Evolutionary conservation across 495 filamentous ascomycete genomes (phyloP).

Genomic region (Lepraria neglecta): DNA sequence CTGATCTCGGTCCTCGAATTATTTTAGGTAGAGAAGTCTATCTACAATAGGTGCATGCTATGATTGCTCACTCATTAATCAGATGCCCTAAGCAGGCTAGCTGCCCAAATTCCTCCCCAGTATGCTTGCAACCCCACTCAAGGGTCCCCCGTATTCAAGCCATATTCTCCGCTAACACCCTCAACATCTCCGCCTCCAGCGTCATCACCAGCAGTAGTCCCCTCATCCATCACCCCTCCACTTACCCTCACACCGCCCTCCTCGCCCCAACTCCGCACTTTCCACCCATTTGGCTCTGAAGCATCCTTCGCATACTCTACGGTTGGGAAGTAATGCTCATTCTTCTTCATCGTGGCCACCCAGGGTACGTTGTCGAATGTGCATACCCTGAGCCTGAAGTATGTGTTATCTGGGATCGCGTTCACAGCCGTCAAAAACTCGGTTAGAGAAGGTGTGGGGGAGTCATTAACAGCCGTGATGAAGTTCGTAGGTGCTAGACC

Average conservation of each 20-base stretch:
- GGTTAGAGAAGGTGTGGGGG: slow-evolving; percentile 71
- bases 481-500: slow-evolving; percentile 94
- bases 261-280: slow-evolving; percentile 25
- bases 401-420: slow-evolving; percentile 91
- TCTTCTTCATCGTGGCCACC: slow-evolving; percentile 99
- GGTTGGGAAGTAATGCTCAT: slow-evolving; percentile 96
- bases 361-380: slow-evolving; percentile 98
- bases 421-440: slow-evolving; percentile 70
- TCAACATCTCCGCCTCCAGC: slow-evolving; percentile 18
- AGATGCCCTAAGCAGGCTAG: too few species aligned
- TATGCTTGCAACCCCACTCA: too few species aligned
- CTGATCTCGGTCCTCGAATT: too few species aligned
- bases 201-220: slow-evolving; percentile 18
- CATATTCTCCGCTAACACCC: not conserved
- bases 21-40: too few species aligned
- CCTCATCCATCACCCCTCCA: slow-evolving; percentile 26
- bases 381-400: slow-evolving; percentile 88
- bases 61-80: too few species aligned
- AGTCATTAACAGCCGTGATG: slow-evolving; percentile 88
- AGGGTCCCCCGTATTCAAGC: not conserved
- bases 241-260: slow-evolving; percentile 22
- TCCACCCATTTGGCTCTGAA: slow-evolving; percentile 37
- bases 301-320: slow-evolving; percentile 78
- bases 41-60: too few species aligned
- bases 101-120: too few species aligned